Conservation (phyloP, 1,139 yeast species). For the Yamadazyma blattariae region DNA sequence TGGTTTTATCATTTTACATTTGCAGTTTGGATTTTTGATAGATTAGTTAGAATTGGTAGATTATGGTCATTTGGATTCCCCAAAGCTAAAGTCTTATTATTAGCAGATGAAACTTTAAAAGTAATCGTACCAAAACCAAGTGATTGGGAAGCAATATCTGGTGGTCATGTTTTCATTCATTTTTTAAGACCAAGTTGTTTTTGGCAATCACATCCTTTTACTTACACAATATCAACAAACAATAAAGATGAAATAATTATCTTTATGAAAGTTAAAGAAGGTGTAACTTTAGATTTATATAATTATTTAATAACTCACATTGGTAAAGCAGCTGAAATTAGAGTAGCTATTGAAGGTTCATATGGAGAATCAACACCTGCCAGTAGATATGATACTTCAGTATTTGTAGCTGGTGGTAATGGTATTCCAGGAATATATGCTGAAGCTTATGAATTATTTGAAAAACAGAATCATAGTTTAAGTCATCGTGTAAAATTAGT, state of each 20-base stretch:
- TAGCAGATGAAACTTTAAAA: constrained; percentile 44
- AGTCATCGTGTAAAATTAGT: constrained; percentile 30
- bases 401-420: constrained; percentile 46
- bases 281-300: constrained; percentile 33
- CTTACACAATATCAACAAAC: constrained; percentile 28
- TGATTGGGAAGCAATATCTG: constrained; percentile 42
- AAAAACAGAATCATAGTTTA: constrained; percentile 5
- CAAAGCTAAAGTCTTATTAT: constrained; percentile 46
- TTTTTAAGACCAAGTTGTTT: constrained; percentile 51
- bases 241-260: constrained; percentile 32
- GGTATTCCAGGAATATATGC: constrained; percentile 49
- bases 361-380: constrained; percentile 41
- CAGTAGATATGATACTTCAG: constrained; percentile 30
- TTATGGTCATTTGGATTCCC: constrained; percentile 49
- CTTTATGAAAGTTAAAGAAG: constrained; percentile 39
- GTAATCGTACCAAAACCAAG: constrained; percentile 38
- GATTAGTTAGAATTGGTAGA: constrained; percentile 49
- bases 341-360: constrained; percentile 46
- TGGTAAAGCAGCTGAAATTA: constrained; percentile 20
- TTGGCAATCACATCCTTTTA: constrained; percentile 76
- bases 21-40: constrained; percentile 65
- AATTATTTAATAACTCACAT: constrained; percentile 24
- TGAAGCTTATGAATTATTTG: constrained; percentile 29
- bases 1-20: constrained; percentile 50
- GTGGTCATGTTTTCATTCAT: constrained; percentile 64